phyloP scores from a whole-genome alignment of 768 basidiomycete species.

The Mycena sanguinolenta region DNA sequence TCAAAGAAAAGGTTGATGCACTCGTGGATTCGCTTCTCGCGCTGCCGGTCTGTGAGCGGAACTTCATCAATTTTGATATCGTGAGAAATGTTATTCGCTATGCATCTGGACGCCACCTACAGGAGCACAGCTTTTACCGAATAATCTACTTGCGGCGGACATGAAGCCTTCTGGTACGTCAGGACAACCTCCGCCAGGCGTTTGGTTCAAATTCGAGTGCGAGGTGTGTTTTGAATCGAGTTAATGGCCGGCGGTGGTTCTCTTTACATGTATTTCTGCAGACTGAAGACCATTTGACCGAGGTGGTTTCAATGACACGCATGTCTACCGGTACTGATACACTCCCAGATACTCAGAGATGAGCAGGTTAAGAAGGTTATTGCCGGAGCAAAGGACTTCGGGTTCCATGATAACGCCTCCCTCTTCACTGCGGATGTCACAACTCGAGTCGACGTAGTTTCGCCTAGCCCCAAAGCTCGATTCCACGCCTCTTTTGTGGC shows the following conservation, averaged over 20 bases:
- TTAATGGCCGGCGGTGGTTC: background rate
- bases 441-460: background rate
- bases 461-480: background rate
- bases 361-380: background rate
- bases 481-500: background rate
- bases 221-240: too few species aligned
- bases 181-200: background rate
- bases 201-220: slow-evolving; percentile 3
- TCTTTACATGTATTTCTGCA: background rate
- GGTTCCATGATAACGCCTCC: background rate
- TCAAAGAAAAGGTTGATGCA: background rate
- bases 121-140: background rate
- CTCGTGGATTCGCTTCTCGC: background rate
- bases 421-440: slow-evolving; percentile 7
- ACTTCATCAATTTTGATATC: background rate
- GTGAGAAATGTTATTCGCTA: background rate
- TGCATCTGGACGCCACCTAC: background rate
- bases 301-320: slow-evolving; percentile 1
- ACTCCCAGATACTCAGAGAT: background rate
- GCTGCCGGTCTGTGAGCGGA: background rate
- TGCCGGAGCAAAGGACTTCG: background rate
- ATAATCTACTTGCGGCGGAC: background rate
- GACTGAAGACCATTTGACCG: slow-evolving; percentile 4
- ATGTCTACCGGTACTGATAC: background rate
- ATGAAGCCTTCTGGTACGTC: background rate